Conservation (phyloP, 306 rosid genomes). For the Lathyrus aphaca region DNA sequence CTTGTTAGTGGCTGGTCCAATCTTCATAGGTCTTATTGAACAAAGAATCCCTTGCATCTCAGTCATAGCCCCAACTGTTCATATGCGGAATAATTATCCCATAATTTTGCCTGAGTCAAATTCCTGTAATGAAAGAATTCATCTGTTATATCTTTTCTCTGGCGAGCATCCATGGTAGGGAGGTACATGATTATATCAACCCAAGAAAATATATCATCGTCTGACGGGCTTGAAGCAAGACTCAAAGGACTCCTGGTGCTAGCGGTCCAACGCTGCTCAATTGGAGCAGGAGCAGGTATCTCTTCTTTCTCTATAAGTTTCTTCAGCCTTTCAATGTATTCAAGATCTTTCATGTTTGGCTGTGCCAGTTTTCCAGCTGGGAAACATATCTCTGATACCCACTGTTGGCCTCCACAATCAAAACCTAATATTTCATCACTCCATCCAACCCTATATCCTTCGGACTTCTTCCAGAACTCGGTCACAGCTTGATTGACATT, state of each 20-base stretch:
- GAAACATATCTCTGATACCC: slow-evolving; percentile 97
- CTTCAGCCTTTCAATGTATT: slow-evolving; percentile 82
- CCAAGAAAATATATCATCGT: slow-evolving; percentile 94
- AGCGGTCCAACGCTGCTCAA: slow-evolving; percentile 95
- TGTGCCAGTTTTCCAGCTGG: slow-evolving; percentile 78
- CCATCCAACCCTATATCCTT: slow-evolving; percentile 99
- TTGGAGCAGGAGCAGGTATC: slow-evolving; percentile 97
- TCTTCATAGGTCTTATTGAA: too few species aligned
- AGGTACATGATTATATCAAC: slow-evolving; percentile 98
- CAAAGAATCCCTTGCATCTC: too few species aligned
- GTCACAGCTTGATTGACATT: slow-evolving; percentile 95
- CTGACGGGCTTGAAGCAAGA: slow-evolving; percentile 86
- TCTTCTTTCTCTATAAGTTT: slow-evolving; percentile 79
- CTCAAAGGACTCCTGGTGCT: slow-evolving; percentile 83
- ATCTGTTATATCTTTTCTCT: slow-evolving; percentile 88
- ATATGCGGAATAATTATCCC: slow-evolving; percentile 81
- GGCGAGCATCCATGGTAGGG: slow-evolving; percentile 85
- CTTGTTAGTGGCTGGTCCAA: too few species aligned
- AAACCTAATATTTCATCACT: slow-evolving; percentile 98
- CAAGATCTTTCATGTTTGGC: slow-evolving; percentile 93
- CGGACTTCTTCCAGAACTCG: slow-evolving; percentile 90
- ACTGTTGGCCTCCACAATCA: slow-evolving; percentile 99
- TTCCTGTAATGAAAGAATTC: slow-evolving; percentile 90
- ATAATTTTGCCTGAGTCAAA: slow-evolving; percentile 60
- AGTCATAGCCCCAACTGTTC: too few species aligned